Evolutionary conservation across 345 rosid species (phyloP), one percentile per base, ranked within the genome.

Genomic region (Citrus medica): DNA sequence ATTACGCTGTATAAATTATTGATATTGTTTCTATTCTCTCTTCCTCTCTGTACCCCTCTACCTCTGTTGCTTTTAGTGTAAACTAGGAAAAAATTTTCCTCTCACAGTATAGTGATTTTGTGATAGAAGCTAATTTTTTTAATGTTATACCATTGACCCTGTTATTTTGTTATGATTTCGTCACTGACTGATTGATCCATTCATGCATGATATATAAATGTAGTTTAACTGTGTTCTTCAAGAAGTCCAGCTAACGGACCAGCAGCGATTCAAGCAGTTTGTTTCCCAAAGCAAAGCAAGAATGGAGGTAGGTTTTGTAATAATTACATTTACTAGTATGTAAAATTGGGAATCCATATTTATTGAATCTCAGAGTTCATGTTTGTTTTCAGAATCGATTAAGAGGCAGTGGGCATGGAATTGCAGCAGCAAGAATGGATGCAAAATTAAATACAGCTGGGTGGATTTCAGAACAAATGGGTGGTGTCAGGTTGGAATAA

Each of bases 401-500:
- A 83, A 88, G 95, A 84, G 98, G 98, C 82, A 84, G 98, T 82
- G 99, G 99, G 70, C 98, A 96, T 13, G 94, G 91, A 82, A 82
- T 96, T 82, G 98, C 98, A 40, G 93, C 95, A 2, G 87, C 94
- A 37, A 90, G 99, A 83, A 90, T 94, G 98, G 97, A 91, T 84
- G 98, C 97, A 72, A 94, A 91, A 91, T 84, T 94, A 81, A 93
- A 90, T 81, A 70, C 85, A 81, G 90, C 98, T 13, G 99, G 98
- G 75, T 94, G 97, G 98, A 85, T 96, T 75, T 93, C 99, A 81
- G 99, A 96, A 80, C 99, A 94, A 87, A 96, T 96, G 97, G 94
- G 97, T 84, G 98, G 99, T 85, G 79, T 92, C 84, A 94, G 99
- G 99, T 96, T 74, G 69, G 82, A 82, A 68, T 80, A n/a, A 77